A percentile compares a stretch with the other conserved stretches of the same genome.
Conservation (phyloP, 164 flowering plant species). For the Chimonanthus salicifolius region DNA sequence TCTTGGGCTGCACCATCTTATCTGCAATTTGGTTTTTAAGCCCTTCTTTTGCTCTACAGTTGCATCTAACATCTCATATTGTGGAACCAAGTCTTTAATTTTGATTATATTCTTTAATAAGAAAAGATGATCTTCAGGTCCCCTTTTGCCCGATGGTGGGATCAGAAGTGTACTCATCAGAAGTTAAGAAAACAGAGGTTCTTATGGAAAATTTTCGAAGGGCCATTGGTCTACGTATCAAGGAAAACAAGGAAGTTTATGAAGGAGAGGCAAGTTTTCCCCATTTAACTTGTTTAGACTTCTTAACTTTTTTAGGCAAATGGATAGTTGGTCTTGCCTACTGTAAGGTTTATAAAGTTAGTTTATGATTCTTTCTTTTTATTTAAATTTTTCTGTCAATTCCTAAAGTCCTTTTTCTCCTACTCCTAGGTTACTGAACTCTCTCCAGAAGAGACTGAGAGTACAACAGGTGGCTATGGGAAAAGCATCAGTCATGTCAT, state of each 20-base stretch:
- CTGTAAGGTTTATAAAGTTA: background rate
- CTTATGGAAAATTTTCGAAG: constrained; percentile 96
- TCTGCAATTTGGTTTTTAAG: background rate
- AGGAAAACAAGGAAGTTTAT: constrained; percentile 96
- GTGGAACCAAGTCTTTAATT: background rate
- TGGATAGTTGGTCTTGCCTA: background rate
- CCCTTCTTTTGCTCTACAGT: background rate
- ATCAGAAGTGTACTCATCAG: constrained; percentile 95
- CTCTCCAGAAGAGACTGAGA: constrained; percentile 96
- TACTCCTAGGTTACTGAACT: constrained; percentile 84
- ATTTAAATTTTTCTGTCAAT: background rate
- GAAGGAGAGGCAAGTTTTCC: constrained; percentile 88
- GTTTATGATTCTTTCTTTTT: background rate
- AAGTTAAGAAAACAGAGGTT: constrained; percentile 97
- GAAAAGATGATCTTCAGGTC: constrained; percentile 42
- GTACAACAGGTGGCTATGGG: constrained; percentile 90
- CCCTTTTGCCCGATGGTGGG: constrained; percentile 99
- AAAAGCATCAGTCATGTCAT: constrained; percentile 94
- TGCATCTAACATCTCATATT: too few relatives aligned
- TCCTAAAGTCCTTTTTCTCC: constrained; percentile 3
- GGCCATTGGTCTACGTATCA: constrained; percentile 95
- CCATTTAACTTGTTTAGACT: background rate
- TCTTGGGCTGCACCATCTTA: background rate
- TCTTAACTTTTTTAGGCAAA: background rate
- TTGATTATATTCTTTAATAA: background rate